Percentiles rank a stretch among this genome's conserved stretches.
These are phyloP conservation scores for Suillus subalutaceus DNA, from an alignment of 768 basidiomycete species.

Conservation along the genomic window DNA sequence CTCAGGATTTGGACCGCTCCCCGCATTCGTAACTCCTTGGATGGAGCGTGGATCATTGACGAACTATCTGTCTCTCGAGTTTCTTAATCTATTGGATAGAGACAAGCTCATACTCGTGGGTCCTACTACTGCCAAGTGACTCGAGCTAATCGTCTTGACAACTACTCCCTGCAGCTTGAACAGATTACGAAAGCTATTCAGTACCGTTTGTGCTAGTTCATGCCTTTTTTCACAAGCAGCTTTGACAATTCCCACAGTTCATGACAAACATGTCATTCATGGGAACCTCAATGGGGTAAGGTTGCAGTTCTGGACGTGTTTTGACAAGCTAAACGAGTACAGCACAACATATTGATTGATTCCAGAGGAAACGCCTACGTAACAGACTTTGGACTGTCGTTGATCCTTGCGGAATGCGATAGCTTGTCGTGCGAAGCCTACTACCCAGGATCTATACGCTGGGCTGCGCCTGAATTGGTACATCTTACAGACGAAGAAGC, in stretches of 20 bases:
- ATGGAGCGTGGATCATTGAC: conserved; percentile 28
- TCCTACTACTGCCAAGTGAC: background rate
- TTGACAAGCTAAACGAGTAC: background rate
- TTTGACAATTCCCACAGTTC: conserved; percentile 8
- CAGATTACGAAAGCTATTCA: conserved; percentile 10
- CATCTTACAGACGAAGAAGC: background rate
- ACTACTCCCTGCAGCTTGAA: conserved; percentile 1
- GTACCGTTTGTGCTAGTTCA: conserved; percentile 4
- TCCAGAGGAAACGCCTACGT: background rate
- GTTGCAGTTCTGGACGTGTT: background rate
- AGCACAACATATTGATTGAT: conserved; percentile 16
- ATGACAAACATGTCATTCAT: conserved; percentile 10
- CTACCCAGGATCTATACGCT: conserved; percentile 11
- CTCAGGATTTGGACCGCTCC: conserved; percentile 24
- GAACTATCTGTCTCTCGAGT: conserved; percentile 16
- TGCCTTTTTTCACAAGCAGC: background rate
- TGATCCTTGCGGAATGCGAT: conserved; percentile 8
- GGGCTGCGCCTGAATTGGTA: conserved; percentile 15
- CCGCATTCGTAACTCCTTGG: conserved; percentile 29
- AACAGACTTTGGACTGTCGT: conserved; percentile 13
- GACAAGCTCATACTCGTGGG: conserved; percentile 22
- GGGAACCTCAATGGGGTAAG: conserved; percentile 14
- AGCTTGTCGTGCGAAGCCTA: background rate
- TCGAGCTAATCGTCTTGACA: too few relatives aligned
- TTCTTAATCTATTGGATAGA: conserved; percentile 2